Conservation (phyloP, 164 flowering plant genomes). For the Dillenia suffruticosa region DNA sequence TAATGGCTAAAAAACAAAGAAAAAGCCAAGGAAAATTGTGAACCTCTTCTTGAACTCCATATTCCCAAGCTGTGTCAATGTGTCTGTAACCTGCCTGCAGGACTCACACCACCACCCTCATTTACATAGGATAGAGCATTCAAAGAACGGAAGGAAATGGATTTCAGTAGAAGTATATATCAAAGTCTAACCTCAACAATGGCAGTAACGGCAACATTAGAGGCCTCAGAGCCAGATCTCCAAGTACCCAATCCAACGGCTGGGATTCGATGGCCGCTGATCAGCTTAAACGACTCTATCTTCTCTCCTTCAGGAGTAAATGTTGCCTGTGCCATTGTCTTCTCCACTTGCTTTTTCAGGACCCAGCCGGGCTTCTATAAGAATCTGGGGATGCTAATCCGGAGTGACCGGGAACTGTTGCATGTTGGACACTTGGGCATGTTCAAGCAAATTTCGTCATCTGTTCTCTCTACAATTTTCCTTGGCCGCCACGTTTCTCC, state of each 20-base stretch:
- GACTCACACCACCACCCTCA: too few species aligned
- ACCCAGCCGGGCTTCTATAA: too few species aligned
- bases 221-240: conserved; percentile 32
- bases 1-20: too few species aligned
- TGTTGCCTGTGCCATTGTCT: conserved; percentile 27
- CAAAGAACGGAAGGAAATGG: not conserved
- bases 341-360: not conserved
- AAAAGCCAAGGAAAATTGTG: not conserved
- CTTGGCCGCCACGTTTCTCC: too few species aligned
- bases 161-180: not conserved
- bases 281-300: conserved; percentile 20
- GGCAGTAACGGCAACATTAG: conserved; percentile 32
- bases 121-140: not conserved
- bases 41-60: conserved; percentile 46
- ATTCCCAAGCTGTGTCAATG: conserved; percentile 41
- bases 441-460: too few species aligned
- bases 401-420: too few species aligned
- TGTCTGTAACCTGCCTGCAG: conserved; percentile 51
- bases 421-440: too few species aligned
- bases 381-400: too few species aligned
- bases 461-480: too few species aligned
- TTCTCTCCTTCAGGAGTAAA: conserved; percentile 6
- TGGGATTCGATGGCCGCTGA: conserved; percentile 39
- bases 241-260: conserved; percentile 55
- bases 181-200: conserved; percentile 30